phyloP scores from a whole-genome alignment of 2,329 filamentous ascomycete genomes.

The Colletotrichum sp. region DNA sequence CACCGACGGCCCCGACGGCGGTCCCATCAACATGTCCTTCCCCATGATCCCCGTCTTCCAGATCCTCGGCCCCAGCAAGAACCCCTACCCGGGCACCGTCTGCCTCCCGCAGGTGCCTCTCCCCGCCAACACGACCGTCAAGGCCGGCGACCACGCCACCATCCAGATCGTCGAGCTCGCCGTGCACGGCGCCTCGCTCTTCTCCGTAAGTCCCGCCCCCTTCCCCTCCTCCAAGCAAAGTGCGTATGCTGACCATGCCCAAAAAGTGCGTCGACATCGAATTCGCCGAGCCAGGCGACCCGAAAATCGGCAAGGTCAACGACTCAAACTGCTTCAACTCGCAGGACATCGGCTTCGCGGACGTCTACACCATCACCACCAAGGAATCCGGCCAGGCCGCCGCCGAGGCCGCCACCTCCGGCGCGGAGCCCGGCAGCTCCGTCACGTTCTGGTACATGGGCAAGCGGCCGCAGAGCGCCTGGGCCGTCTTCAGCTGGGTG shows the following conservation, averaged over 20 bases:
- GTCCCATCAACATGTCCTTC: slow-evolving; percentile 86
- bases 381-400: slow-evolving; percentile 37
- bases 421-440: slow-evolving; percentile 26
- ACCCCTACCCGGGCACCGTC: slow-evolving; percentile 85
- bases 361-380: slow-evolving; percentile 73
- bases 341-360: slow-evolving; percentile 75
- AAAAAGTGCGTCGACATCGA: slow-evolving; percentile 90
- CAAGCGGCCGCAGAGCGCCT: background rate
- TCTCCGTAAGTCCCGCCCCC: slow-evolving; percentile 63
- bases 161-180: slow-evolving; percentile 88
- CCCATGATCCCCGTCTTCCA: slow-evolving; percentile 82
- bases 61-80: slow-evolving; percentile 80
- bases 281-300: slow-evolving; percentile 79
- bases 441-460: slow-evolving; percentile 25
- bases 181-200: slow-evolving; percentile 82
- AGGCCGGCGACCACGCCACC: slow-evolving; percentile 85
- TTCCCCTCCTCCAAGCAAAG: rapidly evolving
- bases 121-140: slow-evolving; percentile 72
- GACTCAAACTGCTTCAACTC: slow-evolving; percentile 89
- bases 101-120: slow-evolving; percentile 90
- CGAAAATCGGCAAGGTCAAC: slow-evolving; percentile 72
- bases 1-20: slow-evolving; percentile 63
- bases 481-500: slow-evolving; percentile 40
- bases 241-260: background rate
- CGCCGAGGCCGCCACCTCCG: slow-evolving; percentile 30